Evolutionary conservation across 768 basidiomycete species (phyloP).

Genomic region (Lactarius sp.): DNA sequence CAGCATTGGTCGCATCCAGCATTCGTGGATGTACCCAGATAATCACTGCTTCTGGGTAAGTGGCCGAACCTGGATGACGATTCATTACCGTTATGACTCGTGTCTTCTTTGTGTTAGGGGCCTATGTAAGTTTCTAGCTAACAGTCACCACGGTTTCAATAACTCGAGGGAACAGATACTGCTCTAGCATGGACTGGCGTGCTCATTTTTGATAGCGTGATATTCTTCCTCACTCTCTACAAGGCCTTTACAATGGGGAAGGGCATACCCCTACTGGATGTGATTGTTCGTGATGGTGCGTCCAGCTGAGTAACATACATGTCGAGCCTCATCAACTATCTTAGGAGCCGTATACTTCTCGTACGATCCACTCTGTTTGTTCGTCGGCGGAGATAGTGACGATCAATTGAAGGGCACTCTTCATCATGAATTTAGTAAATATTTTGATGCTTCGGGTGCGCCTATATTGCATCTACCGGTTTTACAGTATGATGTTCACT

Average conservation of each 20-base stretch:
- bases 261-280: too few relatives aligned
- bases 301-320: neutral
- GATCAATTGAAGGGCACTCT: neutral
- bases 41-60: too few relatives aligned
- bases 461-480: neutral
- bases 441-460: conserved; percentile 12
- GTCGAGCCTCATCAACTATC: neutral
- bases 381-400: too few relatives aligned
- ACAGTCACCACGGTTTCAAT: neutral
- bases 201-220: conserved; percentile 4
- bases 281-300: neutral
- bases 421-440: conserved; percentile 8
- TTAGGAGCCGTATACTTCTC: conserved; percentile 17
- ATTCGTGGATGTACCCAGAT: too few relatives aligned
- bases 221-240: conserved; percentile 15
- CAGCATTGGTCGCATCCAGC: too few relatives aligned
- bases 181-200: conserved; percentile 13
- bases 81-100: too few relatives aligned
- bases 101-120: neutral
- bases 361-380: neutral
- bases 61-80: too few relatives aligned
- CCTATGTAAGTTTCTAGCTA: neutral
- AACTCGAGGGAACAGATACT: neutral
- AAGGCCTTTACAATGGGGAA: conserved; percentile 10
- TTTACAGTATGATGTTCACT: neutral